A percentile compares a stretch with the other conserved stretches of the same genome.
phyloP scores from a whole-genome alignment of 805 yeast species.

The Yamadazyma insecticola region DNA sequence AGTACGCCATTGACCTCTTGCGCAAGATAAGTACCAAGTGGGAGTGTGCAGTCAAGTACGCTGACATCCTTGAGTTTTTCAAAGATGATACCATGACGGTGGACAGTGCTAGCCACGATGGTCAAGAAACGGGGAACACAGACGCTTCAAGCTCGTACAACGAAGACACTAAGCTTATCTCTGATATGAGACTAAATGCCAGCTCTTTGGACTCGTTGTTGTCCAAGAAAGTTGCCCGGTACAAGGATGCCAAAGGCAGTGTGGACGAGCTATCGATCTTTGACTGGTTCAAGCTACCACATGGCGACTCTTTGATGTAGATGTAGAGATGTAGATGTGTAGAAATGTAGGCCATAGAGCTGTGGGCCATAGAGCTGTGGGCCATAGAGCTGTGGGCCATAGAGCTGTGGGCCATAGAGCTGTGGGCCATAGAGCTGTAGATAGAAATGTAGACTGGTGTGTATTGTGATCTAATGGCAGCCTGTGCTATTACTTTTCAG shows the following conservation, averaged over 20 bases:
- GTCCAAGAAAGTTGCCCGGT: conserved; percentile 12
- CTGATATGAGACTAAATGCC: conserved; percentile 15
- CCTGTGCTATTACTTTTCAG: too few relatives aligned
- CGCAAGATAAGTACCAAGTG: conserved; percentile 11
- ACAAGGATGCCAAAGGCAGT: conserved; percentile 8
- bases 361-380: too few relatives aligned
- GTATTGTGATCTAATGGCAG: too few relatives aligned
- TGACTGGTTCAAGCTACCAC: conserved; percentile 15
- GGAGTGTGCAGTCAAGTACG: conserved; percentile 14
- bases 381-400: too few relatives aligned
- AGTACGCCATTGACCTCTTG: conserved; percentile 7
- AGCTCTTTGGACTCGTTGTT: conserved; percentile 12
- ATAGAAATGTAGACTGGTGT: too few relatives aligned
- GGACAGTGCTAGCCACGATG: conserved; percentile 6
- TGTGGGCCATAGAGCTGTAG: too few relatives aligned
- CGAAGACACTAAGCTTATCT: conserved; percentile 11
- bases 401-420: too few relatives aligned
- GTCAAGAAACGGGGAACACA: conserved; percentile 4
- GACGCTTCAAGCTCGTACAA: conserved; percentile 5
- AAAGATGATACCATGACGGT: conserved; percentile 10
- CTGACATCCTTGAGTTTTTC: conserved; percentile 14
- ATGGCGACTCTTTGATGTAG: conserved; percentile 6
- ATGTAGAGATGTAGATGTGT: too few relatives aligned
- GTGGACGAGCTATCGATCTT: conserved; percentile 10
- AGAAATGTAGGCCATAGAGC: too few relatives aligned